phyloP scores from a whole-genome alignment of 2,329 filamentous ascomycete genomes.

The Chaetoscypha palmicola region DNA sequence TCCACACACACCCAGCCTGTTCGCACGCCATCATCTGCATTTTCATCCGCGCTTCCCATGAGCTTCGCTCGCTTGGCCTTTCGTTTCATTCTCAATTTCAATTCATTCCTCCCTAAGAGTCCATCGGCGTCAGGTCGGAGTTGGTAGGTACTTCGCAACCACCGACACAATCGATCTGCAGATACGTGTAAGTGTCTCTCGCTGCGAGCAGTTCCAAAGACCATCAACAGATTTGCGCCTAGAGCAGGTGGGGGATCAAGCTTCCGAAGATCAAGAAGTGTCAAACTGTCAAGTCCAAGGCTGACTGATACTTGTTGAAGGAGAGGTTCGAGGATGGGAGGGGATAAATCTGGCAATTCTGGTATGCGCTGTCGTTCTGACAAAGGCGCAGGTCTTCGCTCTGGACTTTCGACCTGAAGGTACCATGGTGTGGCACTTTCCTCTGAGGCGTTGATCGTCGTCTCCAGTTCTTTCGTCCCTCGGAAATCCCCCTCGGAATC shows the following conservation, averaged over 20 bases:
- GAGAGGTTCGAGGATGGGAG: conserved; percentile 63
- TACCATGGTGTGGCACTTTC: conserved; percentile 62
- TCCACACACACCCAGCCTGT: conserved; percentile 98
- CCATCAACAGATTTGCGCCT: conserved; percentile 83
- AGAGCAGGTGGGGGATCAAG: conserved; percentile 83
- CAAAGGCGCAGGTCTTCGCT: conserved; percentile 33
- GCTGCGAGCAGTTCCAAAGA: conserved; percentile 84
- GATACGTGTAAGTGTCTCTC: conserved; percentile 91
- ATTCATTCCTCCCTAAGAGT: conserved; percentile 78
- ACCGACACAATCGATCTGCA: conserved; percentile 81
- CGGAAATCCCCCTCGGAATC: no score
- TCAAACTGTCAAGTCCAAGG: conserved; percentile 76
- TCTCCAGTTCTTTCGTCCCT: no score
- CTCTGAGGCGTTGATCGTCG: neutral
- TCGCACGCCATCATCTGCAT: conserved; percentile 74
- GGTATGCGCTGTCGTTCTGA: conserved; percentile 51
- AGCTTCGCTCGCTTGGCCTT: conserved; percentile 77
- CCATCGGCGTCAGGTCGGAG: conserved; percentile 78
- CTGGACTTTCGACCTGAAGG: conserved; percentile 58
- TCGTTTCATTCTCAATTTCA: conserved; percentile 78
- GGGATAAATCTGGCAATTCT: conserved; percentile 51
- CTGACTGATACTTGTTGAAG: conserved; percentile 76
- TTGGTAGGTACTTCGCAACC: conserved; percentile 67
- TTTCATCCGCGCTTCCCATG: conserved; percentile 60
- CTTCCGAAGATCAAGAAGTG: conserved; percentile 72